Conservation (phyloP, 441 rosid genomes). For the Adansonia gregorii region DNA sequence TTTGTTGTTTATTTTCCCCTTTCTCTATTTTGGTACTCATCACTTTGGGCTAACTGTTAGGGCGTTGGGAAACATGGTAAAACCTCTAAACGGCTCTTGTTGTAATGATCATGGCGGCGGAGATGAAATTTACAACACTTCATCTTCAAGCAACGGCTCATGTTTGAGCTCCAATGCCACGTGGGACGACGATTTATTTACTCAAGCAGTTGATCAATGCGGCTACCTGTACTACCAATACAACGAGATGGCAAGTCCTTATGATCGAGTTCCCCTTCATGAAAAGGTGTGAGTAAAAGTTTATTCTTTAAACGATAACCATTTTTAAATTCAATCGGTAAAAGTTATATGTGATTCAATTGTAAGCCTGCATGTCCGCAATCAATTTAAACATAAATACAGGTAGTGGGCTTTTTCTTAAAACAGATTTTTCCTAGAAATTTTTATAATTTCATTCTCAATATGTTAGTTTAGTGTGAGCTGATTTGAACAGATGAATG, state of each 20-base stretch:
- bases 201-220: not conserved
- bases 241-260: conserved; percentile 23
- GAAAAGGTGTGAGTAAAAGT: not conserved
- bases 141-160: conserved; percentile 1
- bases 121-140: not conserved
- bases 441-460: not conserved
- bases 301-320: not conserved
- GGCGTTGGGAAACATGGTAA: not conserved
- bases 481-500: conserved; percentile 20
- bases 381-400: not conserved
- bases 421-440: not conserved
- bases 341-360: not conserved
- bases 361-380: too few species aligned
- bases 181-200: not conserved
- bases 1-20: not conserved
- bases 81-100: not conserved
- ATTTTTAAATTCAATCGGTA: not conserved
- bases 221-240: conserved; percentile 25
- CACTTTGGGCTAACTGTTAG: not conserved
- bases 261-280: conserved; percentile 20
- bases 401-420: not conserved
- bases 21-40: not conserved
- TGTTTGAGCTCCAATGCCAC: not conserved
- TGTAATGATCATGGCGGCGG: not conserved
- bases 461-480: not conserved